Base-by-base conservation (phyloP, 352 stramenopile species). In the Globisporangium nagaii region DNA sequence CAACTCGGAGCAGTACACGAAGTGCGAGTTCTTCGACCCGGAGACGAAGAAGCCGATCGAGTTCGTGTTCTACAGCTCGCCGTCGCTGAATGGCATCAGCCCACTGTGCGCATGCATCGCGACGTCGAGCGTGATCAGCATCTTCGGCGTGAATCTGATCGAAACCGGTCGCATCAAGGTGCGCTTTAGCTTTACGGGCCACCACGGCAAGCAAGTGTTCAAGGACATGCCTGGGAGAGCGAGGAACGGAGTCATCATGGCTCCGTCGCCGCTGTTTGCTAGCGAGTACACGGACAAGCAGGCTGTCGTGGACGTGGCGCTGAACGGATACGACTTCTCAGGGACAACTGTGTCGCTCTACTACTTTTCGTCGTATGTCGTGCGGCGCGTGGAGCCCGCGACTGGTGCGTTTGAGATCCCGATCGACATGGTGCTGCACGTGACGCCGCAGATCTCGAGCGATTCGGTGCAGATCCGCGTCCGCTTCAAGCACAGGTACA, bases 111-210 rank as follows among this genome's bases (percentile, higher is more conserved):
- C 75, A 7, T 76, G 66, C 43, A 70, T 88, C 15, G 66, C 64
- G 4, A 60, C 79, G 15, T 62, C 71, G 0, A 88, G 75, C 55
- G 54, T 73, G 11, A 58, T 93, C 8, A 57, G 45, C 7, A 84
- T 93, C 35, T 77, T 66, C 19, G 82, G 79, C 6, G 67, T 68
- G 1, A 84, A 88, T 32, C 51, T 93, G 15, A 88, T 93, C 41
- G 82, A 93, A 51, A 93, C 82, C 4, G 75, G 82, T 1, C 70
- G 66, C 2, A 87, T 93, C 47, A 87, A 87, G 60, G 72, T 90
- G 0, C 76, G 78, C 5, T 77, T 86, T 28, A 62, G 62, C 4
- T 78, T 83, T 46, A 44, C 50, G 17, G 73, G 36, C n/a, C 43
- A 54, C 3, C 60, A 73, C 2, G 62, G 70, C 13, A 76, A 75